Evolutionary conservation across 2,329 filamentous ascomycete species (phyloP), one percentile per base, ranked within the genome.

Genomic region (Pseudocercospora crystallina): DNA sequence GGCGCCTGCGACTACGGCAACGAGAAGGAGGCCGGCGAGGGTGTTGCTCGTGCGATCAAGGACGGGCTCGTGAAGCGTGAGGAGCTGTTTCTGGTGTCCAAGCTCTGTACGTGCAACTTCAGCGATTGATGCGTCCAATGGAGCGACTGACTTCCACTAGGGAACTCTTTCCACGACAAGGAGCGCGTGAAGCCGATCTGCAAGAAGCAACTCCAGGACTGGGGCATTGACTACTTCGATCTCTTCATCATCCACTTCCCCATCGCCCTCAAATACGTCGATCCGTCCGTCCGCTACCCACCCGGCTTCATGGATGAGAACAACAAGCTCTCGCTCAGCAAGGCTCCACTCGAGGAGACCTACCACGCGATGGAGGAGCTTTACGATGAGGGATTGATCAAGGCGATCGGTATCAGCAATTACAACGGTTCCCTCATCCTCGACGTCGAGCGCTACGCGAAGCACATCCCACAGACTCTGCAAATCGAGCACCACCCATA

Each of bases 401-500:
- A 79, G 65, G 85, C 81, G 71, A 90, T 95, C 68, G 89, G 89
- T 58, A 79, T 95, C 60, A 86, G 81, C 75, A 95, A 95, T 80
- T 92, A 90, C 81, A 86, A 87, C 73, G 82, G 81, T 40, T 81
- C 87, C 72, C 77, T 89, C 58, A 73, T 95, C 65, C 86, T 91
- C 71, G 89, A 94, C 72, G 76, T 91, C 61, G 80, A 92, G 67
- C 83, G 86, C 64, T 89, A 90, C 72, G 87, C 87, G 56, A 82
- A 80, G 63, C 81, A 90, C 71, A 78, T 78, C 38, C 87, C 89
- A 8, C 86, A 88, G 34, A 85, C 86, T 35, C 84, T 94, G 54
- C 90, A 95, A 78, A 85, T 95, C 71, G 89, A 95, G 78, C 88
- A 92, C 76, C 90, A 95, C 79, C 89, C 89, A 20, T 94, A 91